Conservation (phyloP, 805 yeast species). For the Zygotorulaspora florentina region DNA sequence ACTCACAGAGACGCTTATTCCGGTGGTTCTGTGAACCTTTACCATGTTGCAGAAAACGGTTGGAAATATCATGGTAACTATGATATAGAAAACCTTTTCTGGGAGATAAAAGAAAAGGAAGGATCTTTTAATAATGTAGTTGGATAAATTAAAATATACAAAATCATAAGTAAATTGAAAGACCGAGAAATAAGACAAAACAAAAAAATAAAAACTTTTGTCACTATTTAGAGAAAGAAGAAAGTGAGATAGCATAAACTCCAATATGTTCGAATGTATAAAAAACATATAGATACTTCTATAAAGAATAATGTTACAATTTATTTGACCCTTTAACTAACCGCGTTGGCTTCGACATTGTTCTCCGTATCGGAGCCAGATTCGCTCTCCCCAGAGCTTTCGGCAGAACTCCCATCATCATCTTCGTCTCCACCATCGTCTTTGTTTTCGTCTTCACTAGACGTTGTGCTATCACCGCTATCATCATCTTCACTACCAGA, state of each 20-base stretch:
- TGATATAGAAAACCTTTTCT: slow-evolving; percentile 85
- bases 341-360: neutral
- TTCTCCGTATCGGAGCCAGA: neutral
- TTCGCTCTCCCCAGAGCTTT: slow-evolving; percentile 1
- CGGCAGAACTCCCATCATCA: slow-evolving; percentile 18
- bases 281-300: slow-evolving; percentile 4
- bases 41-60: slow-evolving; percentile 88
- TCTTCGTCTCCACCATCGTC: slow-evolving; percentile 45
- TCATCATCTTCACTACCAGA: slow-evolving; percentile 29
- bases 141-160: slow-evolving; percentile 17
- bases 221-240: neutral
- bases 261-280: slow-evolving; percentile 5
- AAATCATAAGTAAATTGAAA: neutral
- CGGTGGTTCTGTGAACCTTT: slow-evolving; percentile 93
- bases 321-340: neutral
- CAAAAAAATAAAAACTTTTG: slow-evolving; percentile 1
- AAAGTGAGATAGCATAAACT: neutral
- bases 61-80: slow-evolving; percentile 96
- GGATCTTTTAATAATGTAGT: slow-evolving; percentile 82
- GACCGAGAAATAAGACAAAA: neutral
- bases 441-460: slow-evolving; percentile 35
- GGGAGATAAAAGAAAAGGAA: slow-evolving; percentile 86
- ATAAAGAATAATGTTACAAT: slow-evolving; percentile 14
- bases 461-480: slow-evolving; percentile 1
- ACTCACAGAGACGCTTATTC: slow-evolving; percentile 98